phyloP scores from a whole-genome alignment of 192 early-diverging fungal genomes.

The Cladochytrium replicatum region DNA sequence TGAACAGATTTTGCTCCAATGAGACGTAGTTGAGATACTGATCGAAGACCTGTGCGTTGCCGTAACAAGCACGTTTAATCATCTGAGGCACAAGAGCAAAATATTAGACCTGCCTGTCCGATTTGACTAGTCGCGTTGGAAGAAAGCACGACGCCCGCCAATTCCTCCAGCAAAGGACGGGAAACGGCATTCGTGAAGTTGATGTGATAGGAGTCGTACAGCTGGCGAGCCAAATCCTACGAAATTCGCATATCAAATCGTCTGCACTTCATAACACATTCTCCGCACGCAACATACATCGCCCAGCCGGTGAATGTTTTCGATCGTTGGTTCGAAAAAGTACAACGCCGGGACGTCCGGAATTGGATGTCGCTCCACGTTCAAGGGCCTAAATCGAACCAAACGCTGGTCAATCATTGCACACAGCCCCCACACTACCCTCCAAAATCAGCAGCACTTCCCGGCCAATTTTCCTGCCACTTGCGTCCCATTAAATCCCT shows the following conservation, averaged over 20 bases:
- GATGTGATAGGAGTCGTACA: slow-evolving; percentile 95
- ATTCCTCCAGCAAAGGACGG: slow-evolving; percentile 81
- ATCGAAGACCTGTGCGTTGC: slow-evolving; percentile 66
- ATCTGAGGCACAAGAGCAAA: not conserved
- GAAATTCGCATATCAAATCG: not conserved
- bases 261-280: not conserved
- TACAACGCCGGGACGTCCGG: slow-evolving; percentile 96
- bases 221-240: slow-evolving; percentile 74
- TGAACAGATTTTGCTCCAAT: slow-evolving; percentile 86
- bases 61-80: slow-evolving; percentile 4
- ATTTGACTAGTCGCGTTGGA: slow-evolving; percentile 68
- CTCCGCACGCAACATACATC: slow-evolving; percentile 42
- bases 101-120: slow-evolving; percentile 54
- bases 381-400: slow-evolving; percentile 52
- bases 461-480: too few species aligned
- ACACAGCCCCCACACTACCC: too few species aligned
- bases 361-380: slow-evolving; percentile 74
- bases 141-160: slow-evolving; percentile 73
- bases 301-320: slow-evolving; percentile 69
- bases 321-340: slow-evolving; percentile 81
- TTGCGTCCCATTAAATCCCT: too few species aligned
- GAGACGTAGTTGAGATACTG: slow-evolving; percentile 94
- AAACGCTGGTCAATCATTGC: too few species aligned
- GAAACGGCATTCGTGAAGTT: slow-evolving; percentile 88
- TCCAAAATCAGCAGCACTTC: too few species aligned